Base-by-base conservation (phyloP, 1,139 yeast species). In the Candida sojae region DNA sequence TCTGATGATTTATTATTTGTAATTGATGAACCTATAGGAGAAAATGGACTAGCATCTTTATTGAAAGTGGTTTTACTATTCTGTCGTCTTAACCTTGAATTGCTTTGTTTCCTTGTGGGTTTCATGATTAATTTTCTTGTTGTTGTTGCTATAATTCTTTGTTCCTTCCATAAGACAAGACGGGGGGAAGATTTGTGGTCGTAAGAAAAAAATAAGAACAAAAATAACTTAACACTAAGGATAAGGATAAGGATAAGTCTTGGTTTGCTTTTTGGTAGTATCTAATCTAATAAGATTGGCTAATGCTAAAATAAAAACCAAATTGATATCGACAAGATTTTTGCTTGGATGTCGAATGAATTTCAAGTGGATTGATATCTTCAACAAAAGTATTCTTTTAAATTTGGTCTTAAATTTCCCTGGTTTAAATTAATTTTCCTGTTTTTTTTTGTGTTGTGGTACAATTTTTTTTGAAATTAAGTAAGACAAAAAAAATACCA, bases 31-130 rank as follows among this genome's bases (percentile, higher is more conserved):
- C 35, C 34, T n/a, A 51, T 43, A 17, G 70, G 71, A 33, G 61
- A 47, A 48, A 67, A 67, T 2, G 71, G 69, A 31, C 47, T 49
- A 7, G 71, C 71, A 50, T 63, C 58, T 45, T 57, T 63, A 49
- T 68, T 64, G 48, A 51, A 60, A 4, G 33, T 37, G 32, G 54
- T 41, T 34, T 30, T 42, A 30, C 26, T 39, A 10, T 34, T 26
- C 17, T 34, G 28, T 11, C 38, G 43, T 34, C 21, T 33, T 36
- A 23, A 33, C 10, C n/a, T 33, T 9, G 32, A n/a, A 5, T 9
- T 26, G 25, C 33, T 23, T 21, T 26, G 38, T 25, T 41, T 31
- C 38, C 33, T 40, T 17, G 43, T 31, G 10, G 43, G 37, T 23
- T 40, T 40, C 43, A 40, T 36, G 6, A 6, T 23, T 36, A 13